phyloP scores from a whole-genome alignment of 2,329 filamentous ascomycete genomes.

The Penicillium sp. region DNA sequence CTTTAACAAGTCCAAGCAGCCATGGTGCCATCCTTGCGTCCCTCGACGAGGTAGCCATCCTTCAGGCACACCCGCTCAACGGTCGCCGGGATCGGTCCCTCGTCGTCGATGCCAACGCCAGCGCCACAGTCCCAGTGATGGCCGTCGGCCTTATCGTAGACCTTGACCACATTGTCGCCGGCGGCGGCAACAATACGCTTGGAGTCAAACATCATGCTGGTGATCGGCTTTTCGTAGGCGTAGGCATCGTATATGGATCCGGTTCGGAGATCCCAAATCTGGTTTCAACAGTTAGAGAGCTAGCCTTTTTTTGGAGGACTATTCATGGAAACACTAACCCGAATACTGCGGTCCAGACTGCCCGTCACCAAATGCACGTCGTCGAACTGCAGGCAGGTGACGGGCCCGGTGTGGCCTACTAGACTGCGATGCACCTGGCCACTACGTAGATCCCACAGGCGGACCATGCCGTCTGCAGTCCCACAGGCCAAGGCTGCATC shows the following conservation, averaged over 20 bases:
- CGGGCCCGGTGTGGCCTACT: constrained; percentile 91
- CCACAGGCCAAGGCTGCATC: constrained; percentile 94
- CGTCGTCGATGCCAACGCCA: constrained; percentile 67
- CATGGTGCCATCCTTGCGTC: constrained; percentile 80
- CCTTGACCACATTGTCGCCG: constrained; percentile 90
- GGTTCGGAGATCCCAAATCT: constrained; percentile 99
- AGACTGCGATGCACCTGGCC: constrained; percentile 96
- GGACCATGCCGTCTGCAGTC: constrained; percentile 95
- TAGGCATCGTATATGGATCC: constrained; percentile 95
- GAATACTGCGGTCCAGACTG: constrained; percentile 86
- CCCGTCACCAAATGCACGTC: constrained; percentile 93
- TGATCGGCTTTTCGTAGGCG: constrained; percentile 88
- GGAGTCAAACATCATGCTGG: constrained; percentile 95
- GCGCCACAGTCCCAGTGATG: constrained; percentile 96
- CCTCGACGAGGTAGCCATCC: constrained; percentile 92
- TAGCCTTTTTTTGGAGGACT: background rate
- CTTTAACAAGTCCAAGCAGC: constrained; percentile 81
- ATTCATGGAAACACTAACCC: constrained; percentile 62
- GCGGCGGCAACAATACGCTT: constrained; percentile 88
- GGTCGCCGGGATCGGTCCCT: constrained; percentile 65
- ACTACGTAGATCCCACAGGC: constrained; percentile 93
- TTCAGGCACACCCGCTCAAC: constrained; percentile 88
- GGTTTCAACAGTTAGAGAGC: constrained; percentile 3
- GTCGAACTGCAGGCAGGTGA: constrained; percentile 94
- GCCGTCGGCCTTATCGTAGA: constrained; percentile 96